phyloP scores from a whole-genome alignment of 805 yeast genomes.

The Myxozyma neotropica region DNA sequence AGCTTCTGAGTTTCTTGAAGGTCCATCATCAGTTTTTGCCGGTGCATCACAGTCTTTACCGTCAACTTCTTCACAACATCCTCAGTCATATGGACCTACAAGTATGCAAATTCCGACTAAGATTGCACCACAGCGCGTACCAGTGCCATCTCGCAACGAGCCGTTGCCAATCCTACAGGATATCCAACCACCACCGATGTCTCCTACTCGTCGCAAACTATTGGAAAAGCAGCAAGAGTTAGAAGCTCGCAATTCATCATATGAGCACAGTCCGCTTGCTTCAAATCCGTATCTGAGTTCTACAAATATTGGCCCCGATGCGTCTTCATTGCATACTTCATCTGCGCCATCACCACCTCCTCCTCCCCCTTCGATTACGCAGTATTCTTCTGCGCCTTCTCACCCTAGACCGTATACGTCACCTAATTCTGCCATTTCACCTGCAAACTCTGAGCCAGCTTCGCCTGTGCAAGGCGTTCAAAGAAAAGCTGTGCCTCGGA shows the following conservation, averaged over 20 bases:
- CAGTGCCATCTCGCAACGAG: background rate
- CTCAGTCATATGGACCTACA: constrained; percentile 21
- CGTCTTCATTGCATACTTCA: background rate
- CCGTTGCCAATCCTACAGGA: constrained; percentile 4
- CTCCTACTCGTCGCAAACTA: constrained; percentile 18
- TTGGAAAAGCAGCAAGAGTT: constrained; percentile 1
- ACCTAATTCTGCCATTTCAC: constrained; percentile 3
- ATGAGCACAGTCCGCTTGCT: background rate
- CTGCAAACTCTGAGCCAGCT: background rate
- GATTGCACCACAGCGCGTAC: constrained; percentile 5
- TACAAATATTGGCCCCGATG: too few species aligned
- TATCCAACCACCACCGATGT: constrained; percentile 22
- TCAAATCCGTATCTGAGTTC: too few species aligned
- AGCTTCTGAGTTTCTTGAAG: constrained; percentile 26
- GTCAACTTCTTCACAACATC: background rate
- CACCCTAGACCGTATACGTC: constrained; percentile 12
- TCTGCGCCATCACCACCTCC: constrained; percentile 6
- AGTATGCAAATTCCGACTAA: constrained; percentile 26
- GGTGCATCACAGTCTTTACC: background rate
- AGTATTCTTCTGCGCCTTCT: constrained; percentile 16
- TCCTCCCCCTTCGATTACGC: constrained; percentile 18
- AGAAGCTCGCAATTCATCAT: background rate
- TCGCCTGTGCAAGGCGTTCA: constrained; percentile 4
- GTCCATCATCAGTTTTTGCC: constrained; percentile 20
- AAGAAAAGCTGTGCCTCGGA: constrained; percentile 7